phyloP scores from a whole-genome alignment of 1,139 yeast species.

The Candida labiduridarum region DNA sequence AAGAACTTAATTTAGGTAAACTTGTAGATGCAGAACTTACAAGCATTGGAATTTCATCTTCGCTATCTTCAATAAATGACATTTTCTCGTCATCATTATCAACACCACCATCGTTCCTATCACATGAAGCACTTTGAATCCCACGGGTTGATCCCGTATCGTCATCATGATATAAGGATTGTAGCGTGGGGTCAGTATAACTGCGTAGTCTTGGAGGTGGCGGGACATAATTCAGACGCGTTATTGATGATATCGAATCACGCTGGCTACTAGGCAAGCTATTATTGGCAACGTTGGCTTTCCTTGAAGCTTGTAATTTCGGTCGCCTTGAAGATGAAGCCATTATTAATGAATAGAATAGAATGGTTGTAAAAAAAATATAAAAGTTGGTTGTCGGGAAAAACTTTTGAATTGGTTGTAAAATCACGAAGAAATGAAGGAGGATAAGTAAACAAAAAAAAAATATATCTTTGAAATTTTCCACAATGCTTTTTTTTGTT shows the following conservation, averaged over 20 bases:
- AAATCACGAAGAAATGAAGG: not conserved
- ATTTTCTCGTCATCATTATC: conserved; percentile 7
- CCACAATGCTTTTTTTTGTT: too few species aligned
- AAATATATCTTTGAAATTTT: too few species aligned
- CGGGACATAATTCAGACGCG: conserved; percentile 4
- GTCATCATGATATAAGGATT: not conserved
- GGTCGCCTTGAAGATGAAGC: not conserved
- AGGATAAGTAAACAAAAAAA: not conserved
- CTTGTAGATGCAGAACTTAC: conserved; percentile 3
- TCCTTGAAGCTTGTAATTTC: not conserved
- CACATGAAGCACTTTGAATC: not conserved
- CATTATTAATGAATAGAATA: too few species aligned
- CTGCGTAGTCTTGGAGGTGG: conserved; percentile 4
- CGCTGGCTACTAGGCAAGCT: not conserved
- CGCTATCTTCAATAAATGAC: conserved; percentile 17
- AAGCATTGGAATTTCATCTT: conserved; percentile 15
- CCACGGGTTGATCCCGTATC: not conserved
- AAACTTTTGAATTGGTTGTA: not conserved
- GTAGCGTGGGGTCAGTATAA: conserved; percentile 4
- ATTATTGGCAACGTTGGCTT: not conserved
- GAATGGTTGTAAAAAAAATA: not conserved
- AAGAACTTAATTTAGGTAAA: conserved; percentile 7
- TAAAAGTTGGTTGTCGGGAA: not conserved
- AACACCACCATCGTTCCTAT: not conserved
- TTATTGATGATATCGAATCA: not conserved